phyloP scores from a whole-genome alignment of 1,284 basidiomycete species.

The Sporisorium sorghi region DNA sequence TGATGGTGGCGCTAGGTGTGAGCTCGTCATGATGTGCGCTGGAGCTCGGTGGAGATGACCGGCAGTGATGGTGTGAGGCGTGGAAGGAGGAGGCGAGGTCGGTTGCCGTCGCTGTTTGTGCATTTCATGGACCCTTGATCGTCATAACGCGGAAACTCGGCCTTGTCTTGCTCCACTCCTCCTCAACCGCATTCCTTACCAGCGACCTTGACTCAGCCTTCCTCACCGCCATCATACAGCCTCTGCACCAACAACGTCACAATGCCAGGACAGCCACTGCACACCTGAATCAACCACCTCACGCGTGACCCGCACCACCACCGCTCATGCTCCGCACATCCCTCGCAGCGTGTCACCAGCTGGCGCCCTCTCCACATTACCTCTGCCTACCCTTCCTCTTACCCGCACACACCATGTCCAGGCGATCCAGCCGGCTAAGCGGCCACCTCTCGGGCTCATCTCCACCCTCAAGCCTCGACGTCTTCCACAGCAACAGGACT shows the following conservation, averaged over 20 bases:
- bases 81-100: not conserved
- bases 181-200: not conserved
- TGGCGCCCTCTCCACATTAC: not conserved
- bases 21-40: constrained; percentile 16
- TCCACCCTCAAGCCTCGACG: not conserved
- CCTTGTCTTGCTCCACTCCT: not conserved
- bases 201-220: not conserved
- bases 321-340: not conserved
- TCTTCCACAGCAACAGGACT: not conserved
- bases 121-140: constrained; percentile 16
- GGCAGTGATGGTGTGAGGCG: not conserved
- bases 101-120: not conserved
- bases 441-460: too few species aligned
- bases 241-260: not conserved
- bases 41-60: not conserved
- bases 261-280: not conserved
- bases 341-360: constrained; percentile 1
- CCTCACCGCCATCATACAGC: not conserved
- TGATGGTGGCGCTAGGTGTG: constrained; percentile 21
- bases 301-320: constrained; percentile 1
- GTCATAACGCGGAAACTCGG: constrained; percentile 14
- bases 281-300: not conserved
- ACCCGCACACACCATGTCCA: constrained; percentile 11
- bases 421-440: constrained; percentile 18
- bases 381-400: constrained; percentile 5